These are phyloP conservation scores for Vaccinium vitisidaea DNA, from an alignment of 148 eudicot genomes.

Conservation along the genomic window DNA sequence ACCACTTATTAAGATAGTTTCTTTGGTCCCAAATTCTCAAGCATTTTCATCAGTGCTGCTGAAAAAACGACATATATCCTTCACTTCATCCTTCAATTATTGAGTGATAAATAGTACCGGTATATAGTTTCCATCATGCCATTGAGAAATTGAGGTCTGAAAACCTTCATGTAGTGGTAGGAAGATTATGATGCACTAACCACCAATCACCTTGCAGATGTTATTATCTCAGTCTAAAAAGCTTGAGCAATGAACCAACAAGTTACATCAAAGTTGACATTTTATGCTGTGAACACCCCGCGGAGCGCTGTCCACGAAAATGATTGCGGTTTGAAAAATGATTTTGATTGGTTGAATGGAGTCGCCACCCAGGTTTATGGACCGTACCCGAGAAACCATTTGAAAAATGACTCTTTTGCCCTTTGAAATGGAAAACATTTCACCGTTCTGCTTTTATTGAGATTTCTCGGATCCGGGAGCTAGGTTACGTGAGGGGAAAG, in stretches of 20 bases:
- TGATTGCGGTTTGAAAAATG: too few species aligned
- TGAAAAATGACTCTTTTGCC: too few species aligned
- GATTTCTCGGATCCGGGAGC: too few species aligned
- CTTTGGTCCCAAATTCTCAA: conserved; percentile 36
- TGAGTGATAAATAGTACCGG: conserved; percentile 9
- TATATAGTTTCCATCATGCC: conserved; percentile 10
- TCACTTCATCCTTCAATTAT: neutral
- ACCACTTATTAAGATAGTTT: neutral
- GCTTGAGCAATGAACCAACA: conserved; percentile 15
- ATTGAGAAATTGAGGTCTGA: conserved; percentile 12
- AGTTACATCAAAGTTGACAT: conserved; percentile 27
- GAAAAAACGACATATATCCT: conserved; percentile 17
- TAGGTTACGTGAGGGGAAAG: too few species aligned
- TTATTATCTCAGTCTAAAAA: conserved; percentile 9
- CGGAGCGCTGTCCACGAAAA: too few species aligned
- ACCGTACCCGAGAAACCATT: too few species aligned
- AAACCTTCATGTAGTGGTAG: conserved; percentile 7
- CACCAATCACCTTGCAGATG: conserved; percentile 21
- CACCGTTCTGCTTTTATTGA: too few species aligned
- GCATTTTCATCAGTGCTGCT: conserved; percentile 16
- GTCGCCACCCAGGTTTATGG: too few species aligned
- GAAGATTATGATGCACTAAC: conserved; percentile 22
- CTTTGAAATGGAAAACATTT: too few species aligned
- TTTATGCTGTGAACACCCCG: too few species aligned
- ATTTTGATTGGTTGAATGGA: too few species aligned